These are phyloP conservation scores for Periconia sp. DNA, from an alignment of 2,329 filamentous ascomycete genomes.

Conservation along the genomic window DNA sequence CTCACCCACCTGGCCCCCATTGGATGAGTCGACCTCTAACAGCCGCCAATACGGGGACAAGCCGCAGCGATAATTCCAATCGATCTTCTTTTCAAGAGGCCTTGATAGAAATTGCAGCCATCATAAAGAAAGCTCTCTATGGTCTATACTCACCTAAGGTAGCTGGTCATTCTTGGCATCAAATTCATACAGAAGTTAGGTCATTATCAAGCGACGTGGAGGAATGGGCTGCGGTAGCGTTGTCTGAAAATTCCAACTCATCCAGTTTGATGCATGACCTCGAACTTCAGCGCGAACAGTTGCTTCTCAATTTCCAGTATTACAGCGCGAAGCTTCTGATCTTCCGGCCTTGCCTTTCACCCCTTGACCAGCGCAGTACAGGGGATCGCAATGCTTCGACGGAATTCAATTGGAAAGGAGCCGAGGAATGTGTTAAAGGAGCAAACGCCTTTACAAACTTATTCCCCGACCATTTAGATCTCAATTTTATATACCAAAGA, in stretches of 20 bases:
- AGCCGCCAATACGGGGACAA: no score
- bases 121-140: constrained; percentile 15
- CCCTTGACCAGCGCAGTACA: constrained; percentile 32
- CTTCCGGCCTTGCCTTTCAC: constrained; percentile 42
- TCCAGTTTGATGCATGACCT: background rate
- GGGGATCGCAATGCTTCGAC: constrained; percentile 31
- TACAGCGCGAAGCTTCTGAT: constrained; percentile 39
- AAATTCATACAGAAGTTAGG: constrained; percentile 19
- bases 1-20: background rate
- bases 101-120: background rate
- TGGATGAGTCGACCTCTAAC: no score
- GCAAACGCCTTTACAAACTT: constrained; percentile 32
- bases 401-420: constrained; percentile 31
- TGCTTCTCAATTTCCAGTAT: constrained; percentile 31
- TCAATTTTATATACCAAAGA: constrained; percentile 13
- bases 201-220: constrained; percentile 28
- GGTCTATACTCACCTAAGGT: constrained; percentile 34
- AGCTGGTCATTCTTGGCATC: constrained; percentile 35
- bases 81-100: background rate
- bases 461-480: constrained; percentile 31
- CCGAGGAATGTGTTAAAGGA: constrained; percentile 36
- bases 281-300: constrained; percentile 11
- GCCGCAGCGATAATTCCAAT: background rate
- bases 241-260: constrained; percentile 20
- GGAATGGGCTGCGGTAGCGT: constrained; percentile 19